Evolutionary conservation across 1,139 yeast genomes (phyloP).

Genomic region (Saccharomyces hybrid): DNA sequence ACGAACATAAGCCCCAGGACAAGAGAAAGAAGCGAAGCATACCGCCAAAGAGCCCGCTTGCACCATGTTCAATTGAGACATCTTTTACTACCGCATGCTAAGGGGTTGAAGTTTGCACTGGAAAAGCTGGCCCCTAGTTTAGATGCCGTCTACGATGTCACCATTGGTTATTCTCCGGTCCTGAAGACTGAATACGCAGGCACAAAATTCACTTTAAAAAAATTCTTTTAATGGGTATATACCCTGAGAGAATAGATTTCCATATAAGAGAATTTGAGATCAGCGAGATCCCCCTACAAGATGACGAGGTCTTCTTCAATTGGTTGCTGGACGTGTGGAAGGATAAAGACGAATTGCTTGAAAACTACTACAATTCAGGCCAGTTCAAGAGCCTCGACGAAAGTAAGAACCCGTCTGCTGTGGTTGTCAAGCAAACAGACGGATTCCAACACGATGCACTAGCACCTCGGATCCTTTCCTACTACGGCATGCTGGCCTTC

Average conservation of each 20-base stretch:
- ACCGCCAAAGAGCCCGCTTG: constrained; percentile 44
- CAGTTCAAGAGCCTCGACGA: constrained; percentile 32
- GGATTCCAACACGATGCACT: background rate
- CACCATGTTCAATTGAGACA: constrained; percentile 41
- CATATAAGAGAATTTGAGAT: constrained; percentile 51
- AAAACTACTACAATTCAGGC: constrained; percentile 51
- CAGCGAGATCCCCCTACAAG: constrained; percentile 57
- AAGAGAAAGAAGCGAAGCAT: constrained; percentile 46
- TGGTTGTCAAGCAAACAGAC: background rate
- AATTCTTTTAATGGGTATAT: constrained; percentile 57
- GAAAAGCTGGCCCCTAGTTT: constrained; percentile 48
- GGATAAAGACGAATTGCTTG: constrained; percentile 64
- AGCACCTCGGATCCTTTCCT: background rate
- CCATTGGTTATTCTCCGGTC: constrained; percentile 71
- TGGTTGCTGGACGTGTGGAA: constrained; percentile 72
- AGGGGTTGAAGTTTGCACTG: constrained; percentile 67
- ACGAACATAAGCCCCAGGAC: constrained; percentile 71
- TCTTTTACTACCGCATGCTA: constrained; percentile 65
- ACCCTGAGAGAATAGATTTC: constrained; percentile 59
- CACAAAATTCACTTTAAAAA: constrained; percentile 57
- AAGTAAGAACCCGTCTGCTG: background rate
- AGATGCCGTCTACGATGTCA: constrained; percentile 66
- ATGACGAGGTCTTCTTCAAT: constrained; percentile 51
- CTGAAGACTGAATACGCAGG: constrained; percentile 62
- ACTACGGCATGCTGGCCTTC: background rate